phyloP scores from a whole-genome alignment of 1,139 yeast species.

The Geotrichum bryndzae region DNA sequence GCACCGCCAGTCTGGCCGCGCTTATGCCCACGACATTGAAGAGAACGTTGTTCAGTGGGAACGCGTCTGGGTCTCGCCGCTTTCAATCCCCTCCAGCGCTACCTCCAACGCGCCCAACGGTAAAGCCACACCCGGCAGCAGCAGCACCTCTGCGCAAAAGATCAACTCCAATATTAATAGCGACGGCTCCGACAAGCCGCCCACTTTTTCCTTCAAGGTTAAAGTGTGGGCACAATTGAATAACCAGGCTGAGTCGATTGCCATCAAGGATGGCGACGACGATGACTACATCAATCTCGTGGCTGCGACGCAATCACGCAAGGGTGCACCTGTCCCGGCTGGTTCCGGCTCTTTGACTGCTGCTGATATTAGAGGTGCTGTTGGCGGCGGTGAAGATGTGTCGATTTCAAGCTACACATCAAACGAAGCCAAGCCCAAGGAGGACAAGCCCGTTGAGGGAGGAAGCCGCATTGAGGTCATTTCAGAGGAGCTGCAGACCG shows the following conservation, averaged over 20 bases:
- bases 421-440: constrained; percentile 15
- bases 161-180: not conserved
- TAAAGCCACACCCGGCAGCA: not conserved
- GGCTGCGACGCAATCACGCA: constrained; percentile 17
- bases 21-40: constrained; percentile 27
- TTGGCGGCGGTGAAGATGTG: constrained; percentile 47
- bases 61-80: constrained; percentile 30
- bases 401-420: constrained; percentile 37
- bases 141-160: not conserved
- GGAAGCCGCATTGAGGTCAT: not conserved
- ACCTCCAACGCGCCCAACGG: constrained; percentile 1
- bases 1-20: constrained; percentile 29
- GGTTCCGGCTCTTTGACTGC: constrained; percentile 41
- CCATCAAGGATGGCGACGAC: constrained; percentile 38
- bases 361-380: constrained; percentile 61
- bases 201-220: constrained; percentile 36
- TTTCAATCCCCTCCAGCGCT: constrained; percentile 3
- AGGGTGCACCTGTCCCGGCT: constrained; percentile 8
- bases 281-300: constrained; percentile 37
- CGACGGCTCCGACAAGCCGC: constrained; percentile 17
- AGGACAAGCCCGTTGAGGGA: not conserved
- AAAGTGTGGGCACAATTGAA: constrained; percentile 41
- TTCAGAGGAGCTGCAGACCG: not conserved
- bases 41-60: constrained; percentile 30
- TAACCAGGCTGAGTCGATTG: constrained; percentile 28